A percentile compares a stretch with the other conserved stretches of the same genome.
Conservation (phyloP, 2,329 filamentous ascomycete species). For the Diaporthe citrichinensis region DNA sequence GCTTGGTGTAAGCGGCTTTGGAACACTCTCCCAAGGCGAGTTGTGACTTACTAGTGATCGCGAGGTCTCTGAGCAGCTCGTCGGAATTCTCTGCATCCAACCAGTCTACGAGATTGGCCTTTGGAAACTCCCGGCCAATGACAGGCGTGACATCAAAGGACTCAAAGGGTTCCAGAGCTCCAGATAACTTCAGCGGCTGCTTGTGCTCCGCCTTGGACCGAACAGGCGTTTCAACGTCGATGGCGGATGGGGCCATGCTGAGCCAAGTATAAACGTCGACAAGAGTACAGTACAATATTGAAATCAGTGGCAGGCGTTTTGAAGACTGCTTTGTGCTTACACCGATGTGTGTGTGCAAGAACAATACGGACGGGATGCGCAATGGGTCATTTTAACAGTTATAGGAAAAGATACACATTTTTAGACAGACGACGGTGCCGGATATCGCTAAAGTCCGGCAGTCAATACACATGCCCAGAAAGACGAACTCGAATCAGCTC, state of each 20-base stretch:
- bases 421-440: background rate
- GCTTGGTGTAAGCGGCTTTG: background rate
- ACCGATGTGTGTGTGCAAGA: no score
- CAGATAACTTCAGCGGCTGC: conserved; percentile 63
- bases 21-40: background rate
- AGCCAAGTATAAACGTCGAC: no score
- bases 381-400: background rate
- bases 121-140: conserved; percentile 74
- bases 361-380: no score
- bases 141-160: conserved; percentile 72
- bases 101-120: conserved; percentile 71
- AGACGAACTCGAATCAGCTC: background rate
- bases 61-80: conserved; percentile 74
- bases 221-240: conserved; percentile 42
- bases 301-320: background rate
- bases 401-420: background rate
- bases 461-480: background rate
- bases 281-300: background rate
- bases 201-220: conserved; percentile 40
- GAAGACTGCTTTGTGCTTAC: background rate
- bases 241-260: conserved; percentile 46
- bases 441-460: conserved; percentile 5
- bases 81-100: conserved; percentile 74
- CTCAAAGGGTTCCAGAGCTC: conserved; percentile 65
- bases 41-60: conserved; percentile 70